Evolutionary conservation across 768 basidiomycete species (phyloP), one percentile per base, ranked within the genome.

Genomic region (Solioccasus polychromus): DNA sequence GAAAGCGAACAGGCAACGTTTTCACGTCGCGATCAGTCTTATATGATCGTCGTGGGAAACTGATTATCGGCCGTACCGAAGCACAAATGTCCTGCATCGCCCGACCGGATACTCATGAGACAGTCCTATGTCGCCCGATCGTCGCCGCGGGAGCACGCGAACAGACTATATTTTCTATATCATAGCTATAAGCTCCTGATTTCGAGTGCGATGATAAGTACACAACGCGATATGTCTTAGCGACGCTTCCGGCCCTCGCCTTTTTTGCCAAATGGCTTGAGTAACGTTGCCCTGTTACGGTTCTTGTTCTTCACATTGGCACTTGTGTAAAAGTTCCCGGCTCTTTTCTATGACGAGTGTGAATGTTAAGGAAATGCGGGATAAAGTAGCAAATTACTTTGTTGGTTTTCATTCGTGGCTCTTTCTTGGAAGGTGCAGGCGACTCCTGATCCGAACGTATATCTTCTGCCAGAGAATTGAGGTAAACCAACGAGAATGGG

Each of bases 221-320:
- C 59, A 44, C 39, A 37, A 19, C 30, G 26, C 44, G 45, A 49
- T 20, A 14, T 48, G 36, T 50, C 52, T 62, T 36, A 62, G 30
- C 53, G 63, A 36, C 63, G 68, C 57, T 67, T 74, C 48, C 71
- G 68, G 45, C 68, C 69, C 36, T 68, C 69, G 48, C 68, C 50
- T 51, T 69, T 71, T 60, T 78, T 82, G 32, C 80, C 81, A 38
- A 68, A 60, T 9, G 78, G 71, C 59, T 78, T 80, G 66, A 86
- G 68, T 39, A 85, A 53, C 19, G 77, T 74, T 18, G 80, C 75
- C 57, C 84, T 86, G 37, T 68, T 68, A 26, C 88, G 80, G 52
- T 80, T 89, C 66, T 86, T 91, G 68, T 91, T 92, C 73, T 92
- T 92, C 52, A 92, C 88, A 52, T 92, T 92, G 5, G 86, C 79